Base-by-base conservation (phyloP, 2,329 filamentous ascomycete species). In the Atkinsonella texensis region DNA sequence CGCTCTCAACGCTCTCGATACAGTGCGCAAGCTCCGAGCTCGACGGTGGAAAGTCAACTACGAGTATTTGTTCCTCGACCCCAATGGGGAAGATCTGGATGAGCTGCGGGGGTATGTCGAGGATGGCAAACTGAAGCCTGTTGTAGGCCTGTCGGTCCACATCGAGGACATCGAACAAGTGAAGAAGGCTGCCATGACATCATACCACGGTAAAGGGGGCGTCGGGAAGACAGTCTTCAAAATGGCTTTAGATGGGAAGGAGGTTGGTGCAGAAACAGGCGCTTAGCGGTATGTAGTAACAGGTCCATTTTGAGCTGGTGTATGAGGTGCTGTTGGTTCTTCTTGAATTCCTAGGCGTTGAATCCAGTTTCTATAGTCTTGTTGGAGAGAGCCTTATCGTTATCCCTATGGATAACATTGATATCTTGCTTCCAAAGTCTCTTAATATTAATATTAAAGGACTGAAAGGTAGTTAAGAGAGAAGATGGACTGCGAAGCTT, bases 201-300 rank as follows among this genome's bases (percentile, higher is more conserved):
- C 68, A 31, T 66, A 65, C 48, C 60, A 63, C 33, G 66, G 60
- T 12, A 68, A 68, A 48, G 70, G 70, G 1, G 70, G 68, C 1
- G 46, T 72, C 33, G 70, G 70, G 12, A 73, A 72, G 56, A 61
- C 66, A 48, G 68, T 73, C 2, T 46, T 56, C 41, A 52, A 54
- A 32, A 45, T 54, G 38, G 39, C 40, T 13, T 20, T 49, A 2
- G 3, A 28, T 20, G 17, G 42, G 12, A 15, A 42, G n/a, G 8
- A 42, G n/a, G 33, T 13, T 11, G 9, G 33, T 35, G 33, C 3
- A 35, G 33, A 12, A 6, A 33, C 9, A 10, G 33, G 13, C 8
- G 10, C 2, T 4, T 11, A 10, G 9, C 13, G 33, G 33, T 23
- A 23, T 23, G 20, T n/a, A n/a, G n/a, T n/a, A n/a, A n/a, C n/a